phyloP scores from a whole-genome alignment of 768 basidiomycete genomes.

The Amanita subjunquillea region DNA sequence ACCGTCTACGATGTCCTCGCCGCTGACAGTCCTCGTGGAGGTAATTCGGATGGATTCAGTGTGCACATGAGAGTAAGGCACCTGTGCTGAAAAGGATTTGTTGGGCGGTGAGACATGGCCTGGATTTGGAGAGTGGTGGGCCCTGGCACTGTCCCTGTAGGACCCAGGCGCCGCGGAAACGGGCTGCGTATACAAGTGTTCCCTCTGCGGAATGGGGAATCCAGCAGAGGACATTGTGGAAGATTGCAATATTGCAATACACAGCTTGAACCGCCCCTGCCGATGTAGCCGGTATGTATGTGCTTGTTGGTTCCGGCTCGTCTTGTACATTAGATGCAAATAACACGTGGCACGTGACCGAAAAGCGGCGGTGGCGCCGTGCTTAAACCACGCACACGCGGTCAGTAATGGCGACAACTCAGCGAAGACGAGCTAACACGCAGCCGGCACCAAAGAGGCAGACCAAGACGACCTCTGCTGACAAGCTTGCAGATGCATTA shows the following conservation, averaged over 20 bases:
- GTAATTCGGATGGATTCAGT: neutral
- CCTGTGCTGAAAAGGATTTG: neutral
- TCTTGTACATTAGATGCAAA: too few species aligned
- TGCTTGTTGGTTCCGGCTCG: too few species aligned
- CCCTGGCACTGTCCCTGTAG: neutral
- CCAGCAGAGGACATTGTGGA: conserved; percentile 2
- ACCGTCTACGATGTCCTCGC: neutral
- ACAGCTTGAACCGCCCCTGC: neutral
- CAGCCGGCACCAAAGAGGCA: neutral
- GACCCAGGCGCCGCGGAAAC: neutral
- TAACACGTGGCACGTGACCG: too few species aligned
- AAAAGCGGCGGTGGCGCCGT: too few species aligned
- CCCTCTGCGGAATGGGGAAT: neutral
- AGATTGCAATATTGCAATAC: neutral
- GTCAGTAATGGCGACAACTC: conserved; percentile 1
- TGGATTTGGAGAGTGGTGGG: neutral
- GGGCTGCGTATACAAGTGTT: neutral
- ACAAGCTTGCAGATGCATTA: conserved; percentile 9
- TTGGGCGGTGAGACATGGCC: neutral
- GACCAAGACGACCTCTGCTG: neutral
- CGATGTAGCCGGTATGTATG: too few species aligned
- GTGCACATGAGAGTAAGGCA: neutral
- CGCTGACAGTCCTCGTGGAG: neutral
- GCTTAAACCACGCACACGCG: too few species aligned
- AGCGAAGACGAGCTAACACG: neutral